Percentiles rank a stretch among this genome's conserved stretches.
Conservation (phyloP, 2,329 filamentous ascomycete genomes). For the Aspergillus persii region DNA sequence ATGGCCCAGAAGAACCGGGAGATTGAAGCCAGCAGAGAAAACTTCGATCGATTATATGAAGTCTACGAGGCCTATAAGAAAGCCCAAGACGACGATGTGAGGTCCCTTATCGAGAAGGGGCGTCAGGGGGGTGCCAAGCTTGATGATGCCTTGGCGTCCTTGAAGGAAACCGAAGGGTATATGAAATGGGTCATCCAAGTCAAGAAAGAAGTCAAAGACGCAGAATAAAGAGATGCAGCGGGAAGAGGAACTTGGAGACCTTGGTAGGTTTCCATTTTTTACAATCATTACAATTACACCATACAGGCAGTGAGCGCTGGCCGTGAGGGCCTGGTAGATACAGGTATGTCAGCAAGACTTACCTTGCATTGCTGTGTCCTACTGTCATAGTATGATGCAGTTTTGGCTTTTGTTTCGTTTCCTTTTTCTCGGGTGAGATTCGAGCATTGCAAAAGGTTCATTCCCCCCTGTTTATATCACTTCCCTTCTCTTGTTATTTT, state of each 20-base stretch:
- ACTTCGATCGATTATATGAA: constrained; percentile 39
- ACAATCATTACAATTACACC: background rate
- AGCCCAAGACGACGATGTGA: constrained; percentile 41
- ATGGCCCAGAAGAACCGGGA: constrained; percentile 48
- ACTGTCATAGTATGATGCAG: background rate
- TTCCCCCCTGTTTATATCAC: background rate
- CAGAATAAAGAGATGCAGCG: constrained; percentile 19
- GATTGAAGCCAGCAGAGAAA: constrained; percentile 39
- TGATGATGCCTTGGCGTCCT: constrained; percentile 37
- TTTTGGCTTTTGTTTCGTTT: constrained; percentile 6
- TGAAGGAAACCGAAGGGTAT: constrained; percentile 42
- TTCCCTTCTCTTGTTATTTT: background rate
- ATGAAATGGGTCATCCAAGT: constrained; percentile 52
- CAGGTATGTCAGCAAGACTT: background rate
- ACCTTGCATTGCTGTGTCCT: background rate
- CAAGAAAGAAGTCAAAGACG: constrained; percentile 32
- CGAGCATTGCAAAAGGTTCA: background rate
- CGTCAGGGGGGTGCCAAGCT: constrained; percentile 32
- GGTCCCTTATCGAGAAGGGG: constrained; percentile 30
- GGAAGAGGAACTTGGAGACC: background rate
- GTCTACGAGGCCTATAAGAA: constrained; percentile 44
- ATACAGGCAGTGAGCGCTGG: constrained; percentile 2
- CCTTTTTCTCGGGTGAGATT: constrained; percentile 1
- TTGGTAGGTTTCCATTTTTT: background rate
- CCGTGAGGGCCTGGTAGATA: constrained; percentile 2